Base-by-base conservation (phyloP, 495 filamentous ascomycete genomes). In the Hypoxylon intermedium region DNA sequence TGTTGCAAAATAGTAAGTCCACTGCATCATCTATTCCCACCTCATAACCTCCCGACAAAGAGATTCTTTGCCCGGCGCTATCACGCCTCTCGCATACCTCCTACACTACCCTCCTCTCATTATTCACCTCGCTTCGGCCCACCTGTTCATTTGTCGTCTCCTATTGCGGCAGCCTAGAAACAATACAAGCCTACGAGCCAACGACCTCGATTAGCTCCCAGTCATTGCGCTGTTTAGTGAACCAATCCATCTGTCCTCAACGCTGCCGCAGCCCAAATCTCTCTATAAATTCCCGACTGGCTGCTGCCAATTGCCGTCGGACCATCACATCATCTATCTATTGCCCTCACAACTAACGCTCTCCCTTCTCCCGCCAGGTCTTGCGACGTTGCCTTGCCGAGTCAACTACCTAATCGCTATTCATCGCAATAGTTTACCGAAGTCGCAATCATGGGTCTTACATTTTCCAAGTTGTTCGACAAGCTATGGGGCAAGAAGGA, bases 401-500 rank as follows among this genome's bases (percentile, higher is more conserved):
- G 55, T 46, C 53, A 16, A 56, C 37, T 28, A 58, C 33, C 38
- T 71, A 68, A 71, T 71, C 65, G 23, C 61, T 58, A 60, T 31
- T 56, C 59, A 41, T 48, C 57, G 51, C 61, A 58, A n/a, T 52
- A 43, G 36, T 55, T 45, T 33, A 11, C 53, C 57, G 9, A 48
- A 6, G 65, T 77, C 82, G 84, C 80, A 82, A 90, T 76, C 75
- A 97, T 97, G 92, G 92, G 92, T 95, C 82, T 97, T 72, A 85
- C 87, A 69, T 88, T 97, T 77, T 96, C 92, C 63, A 93, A 89
- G 83, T 77, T 98, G 72, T 92, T 98, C 76, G 90, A 95, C 74
- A 86, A 87, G 81, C 87, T 98, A 74, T 97, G 91, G 88, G 92
- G 93, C 66, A 94, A 96, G 86, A 97, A 97, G 87, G 94, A 99